Conservation (phyloP, 2,329 filamentous ascomycete genomes). For the Aphanoascus verrucosus region DNA sequence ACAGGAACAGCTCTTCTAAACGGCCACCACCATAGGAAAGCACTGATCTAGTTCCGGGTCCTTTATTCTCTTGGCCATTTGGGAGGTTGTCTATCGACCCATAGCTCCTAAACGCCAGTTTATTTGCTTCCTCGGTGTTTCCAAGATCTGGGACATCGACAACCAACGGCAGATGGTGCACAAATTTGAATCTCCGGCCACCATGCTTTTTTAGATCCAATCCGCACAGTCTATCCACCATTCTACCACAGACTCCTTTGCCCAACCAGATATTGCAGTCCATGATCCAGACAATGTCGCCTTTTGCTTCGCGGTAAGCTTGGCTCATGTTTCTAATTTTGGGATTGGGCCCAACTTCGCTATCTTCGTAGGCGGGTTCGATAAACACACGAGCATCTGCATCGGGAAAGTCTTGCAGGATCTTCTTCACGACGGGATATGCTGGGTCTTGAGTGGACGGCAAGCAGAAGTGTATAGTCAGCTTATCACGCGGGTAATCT, state of each 20-base stretch:
- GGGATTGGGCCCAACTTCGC: conserved; percentile 80
- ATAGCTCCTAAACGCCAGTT: conserved; percentile 17
- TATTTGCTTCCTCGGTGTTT: conserved; percentile 21
- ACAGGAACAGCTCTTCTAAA: conserved; percentile 89
- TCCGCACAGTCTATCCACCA: conserved; percentile 80
- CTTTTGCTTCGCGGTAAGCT: conserved; percentile 77
- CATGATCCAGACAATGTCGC: conserved; percentile 84
- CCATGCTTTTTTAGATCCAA: conserved; percentile 33
- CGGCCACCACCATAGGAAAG: conserved; percentile 57
- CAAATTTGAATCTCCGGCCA: conserved; percentile 64
- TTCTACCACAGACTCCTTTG: conserved; percentile 65
- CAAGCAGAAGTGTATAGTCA: conserved; percentile 76
- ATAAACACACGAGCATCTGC: conserved; percentile 64
- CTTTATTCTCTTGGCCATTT: not conserved
- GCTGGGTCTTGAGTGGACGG: conserved; percentile 64
- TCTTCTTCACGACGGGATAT: conserved; percentile 57
- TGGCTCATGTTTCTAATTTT: conserved; percentile 96
- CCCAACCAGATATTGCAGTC: conserved; percentile 96
- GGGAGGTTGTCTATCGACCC: not conserved
- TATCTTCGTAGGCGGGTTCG: conserved; percentile 58
- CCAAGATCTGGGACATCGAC: conserved; percentile 52
- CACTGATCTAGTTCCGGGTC: conserved; percentile 6
- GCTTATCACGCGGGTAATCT: conserved; percentile 62
- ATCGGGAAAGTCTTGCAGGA: conserved; percentile 62
- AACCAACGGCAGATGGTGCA: conserved; percentile 83